phyloP scores from a whole-genome alignment of 1,139 yeast genomes.

The Protomyces lactucae-debilis region DNA sequence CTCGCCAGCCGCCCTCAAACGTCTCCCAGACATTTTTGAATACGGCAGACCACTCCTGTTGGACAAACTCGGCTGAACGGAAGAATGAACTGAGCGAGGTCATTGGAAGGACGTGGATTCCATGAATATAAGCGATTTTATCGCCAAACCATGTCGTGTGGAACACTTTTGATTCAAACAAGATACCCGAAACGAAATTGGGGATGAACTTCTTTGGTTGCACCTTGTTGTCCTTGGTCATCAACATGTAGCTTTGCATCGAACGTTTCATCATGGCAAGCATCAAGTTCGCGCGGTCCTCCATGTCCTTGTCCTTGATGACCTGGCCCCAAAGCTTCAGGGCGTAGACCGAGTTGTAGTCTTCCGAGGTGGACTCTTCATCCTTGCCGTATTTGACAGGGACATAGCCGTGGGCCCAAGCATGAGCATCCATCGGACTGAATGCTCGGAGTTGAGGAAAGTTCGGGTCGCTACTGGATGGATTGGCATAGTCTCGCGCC shows the following conservation, averaged over 20 bases:
- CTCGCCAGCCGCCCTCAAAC: slow-evolving; percentile 9
- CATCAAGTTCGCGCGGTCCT: slow-evolving; percentile 69
- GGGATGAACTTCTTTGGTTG: slow-evolving; percentile 55
- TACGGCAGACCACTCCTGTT: neutral
- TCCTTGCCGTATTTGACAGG: slow-evolving; percentile 69
- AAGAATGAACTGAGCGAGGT: slow-evolving; percentile 13
- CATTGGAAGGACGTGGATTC: slow-evolving; percentile 54
- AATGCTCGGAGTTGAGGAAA: slow-evolving; percentile 79
- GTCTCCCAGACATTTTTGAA: slow-evolving; percentile 32
- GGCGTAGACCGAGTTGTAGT: slow-evolving; percentile 65
- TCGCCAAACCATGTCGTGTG: slow-evolving; percentile 88
- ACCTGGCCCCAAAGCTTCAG: slow-evolving; percentile 78
- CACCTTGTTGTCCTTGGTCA: slow-evolving; percentile 52
- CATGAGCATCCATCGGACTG: slow-evolving; percentile 78
- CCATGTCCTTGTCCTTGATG: slow-evolving; percentile 67
- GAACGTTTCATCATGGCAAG: slow-evolving; percentile 59
- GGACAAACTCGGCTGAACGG: slow-evolving; percentile 3
- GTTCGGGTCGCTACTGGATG: slow-evolving; percentile 52
- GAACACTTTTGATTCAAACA: slow-evolving; percentile 50
- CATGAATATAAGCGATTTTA: slow-evolving; percentile 76
- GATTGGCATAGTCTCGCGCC: slow-evolving; percentile 74
- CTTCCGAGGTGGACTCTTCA: slow-evolving; percentile 72
- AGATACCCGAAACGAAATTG: slow-evolving; percentile 70
- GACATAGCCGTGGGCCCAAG: slow-evolving; percentile 77
- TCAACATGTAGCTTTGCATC: slow-evolving; percentile 58